Percentiles rank a stretch among this genome's conserved stretches.
Conservation (phyloP, 331 rosid genomes). For the Rosa hybrid region DNA sequence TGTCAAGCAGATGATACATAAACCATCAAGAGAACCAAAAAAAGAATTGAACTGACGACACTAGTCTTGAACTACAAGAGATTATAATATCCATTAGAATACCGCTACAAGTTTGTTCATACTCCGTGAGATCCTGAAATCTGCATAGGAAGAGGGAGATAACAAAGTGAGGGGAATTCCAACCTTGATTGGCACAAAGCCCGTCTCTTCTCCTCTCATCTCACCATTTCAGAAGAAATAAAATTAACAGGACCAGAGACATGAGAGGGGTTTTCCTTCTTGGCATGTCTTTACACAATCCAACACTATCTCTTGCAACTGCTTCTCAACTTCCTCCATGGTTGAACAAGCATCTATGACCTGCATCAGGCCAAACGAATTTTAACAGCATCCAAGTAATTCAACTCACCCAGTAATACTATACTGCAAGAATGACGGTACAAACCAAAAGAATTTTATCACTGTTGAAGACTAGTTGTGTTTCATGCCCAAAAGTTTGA, state of each 20-base stretch:
- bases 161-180: too few relatives aligned
- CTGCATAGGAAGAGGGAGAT: too few relatives aligned
- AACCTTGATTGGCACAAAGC: not conserved
- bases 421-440: too few relatives aligned
- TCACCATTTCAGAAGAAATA: not conserved
- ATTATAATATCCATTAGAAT: too few relatives aligned
- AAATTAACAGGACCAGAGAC: slow-evolving; percentile 51
- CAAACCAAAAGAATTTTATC: not conserved
- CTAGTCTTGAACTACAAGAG: too few relatives aligned
- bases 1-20: too few relatives aligned
- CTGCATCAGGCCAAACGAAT: slow-evolving; percentile 46
- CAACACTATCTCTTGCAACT: slow-evolving; percentile 54
- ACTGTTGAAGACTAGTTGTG: not conserved
- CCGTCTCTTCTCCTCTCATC: not conserved
- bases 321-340: slow-evolving; percentile 77
- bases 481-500: not conserved
- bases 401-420: not conserved
- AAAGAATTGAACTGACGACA: too few relatives aligned
- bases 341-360: slow-evolving; percentile 69
- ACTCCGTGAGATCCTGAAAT: too few relatives aligned
- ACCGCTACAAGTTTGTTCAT: too few relatives aligned
- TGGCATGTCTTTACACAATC: slow-evolving; percentile 54
- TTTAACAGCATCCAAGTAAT: not conserved
- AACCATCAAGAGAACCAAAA: too few relatives aligned
- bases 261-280: slow-evolving; percentile 61